Evolutionary conservation across 345 rosid genomes (phyloP).

Genomic region (Nephelium lappaceum): DNA sequence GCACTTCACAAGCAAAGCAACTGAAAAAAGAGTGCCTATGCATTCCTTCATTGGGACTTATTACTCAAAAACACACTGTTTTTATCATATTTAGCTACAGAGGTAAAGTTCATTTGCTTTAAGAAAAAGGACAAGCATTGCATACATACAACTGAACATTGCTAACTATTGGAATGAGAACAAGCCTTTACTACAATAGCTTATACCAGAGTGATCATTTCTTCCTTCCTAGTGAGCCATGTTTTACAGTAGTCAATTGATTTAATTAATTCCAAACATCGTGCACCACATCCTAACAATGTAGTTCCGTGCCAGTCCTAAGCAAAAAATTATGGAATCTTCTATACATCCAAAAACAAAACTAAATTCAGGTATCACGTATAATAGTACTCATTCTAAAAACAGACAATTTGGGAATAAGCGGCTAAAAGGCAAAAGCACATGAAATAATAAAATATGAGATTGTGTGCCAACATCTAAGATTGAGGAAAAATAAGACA

Average conservation of each 20-base stretch:
- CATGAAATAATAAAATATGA: background rate
- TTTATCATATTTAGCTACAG: background rate
- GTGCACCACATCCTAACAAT: background rate
- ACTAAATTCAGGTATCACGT: background rate
- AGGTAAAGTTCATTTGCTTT: background rate
- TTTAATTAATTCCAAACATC: background rate
- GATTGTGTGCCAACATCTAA: background rate
- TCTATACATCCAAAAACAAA: background rate
- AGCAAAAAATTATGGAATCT: background rate
- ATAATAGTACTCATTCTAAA: background rate
- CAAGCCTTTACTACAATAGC: background rate
- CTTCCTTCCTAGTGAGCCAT: background rate
- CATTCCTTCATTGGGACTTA: background rate
- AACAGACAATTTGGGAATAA: background rate
- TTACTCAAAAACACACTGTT: background rate
- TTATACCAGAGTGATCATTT: background rate
- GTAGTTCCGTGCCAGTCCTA: background rate
- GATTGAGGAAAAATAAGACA: background rate
- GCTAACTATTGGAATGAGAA: background rate
- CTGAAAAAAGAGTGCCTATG: background rate
- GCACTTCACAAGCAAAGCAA: background rate
- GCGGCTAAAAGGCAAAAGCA: background rate
- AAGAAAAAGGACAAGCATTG: background rate
- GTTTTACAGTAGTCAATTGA: background rate
- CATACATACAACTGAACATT: background rate